These are phyloP conservation scores for Alliaria petiolata DNA, from an alignment of 345 rosid genomes.

Conservation along the genomic window DNA sequence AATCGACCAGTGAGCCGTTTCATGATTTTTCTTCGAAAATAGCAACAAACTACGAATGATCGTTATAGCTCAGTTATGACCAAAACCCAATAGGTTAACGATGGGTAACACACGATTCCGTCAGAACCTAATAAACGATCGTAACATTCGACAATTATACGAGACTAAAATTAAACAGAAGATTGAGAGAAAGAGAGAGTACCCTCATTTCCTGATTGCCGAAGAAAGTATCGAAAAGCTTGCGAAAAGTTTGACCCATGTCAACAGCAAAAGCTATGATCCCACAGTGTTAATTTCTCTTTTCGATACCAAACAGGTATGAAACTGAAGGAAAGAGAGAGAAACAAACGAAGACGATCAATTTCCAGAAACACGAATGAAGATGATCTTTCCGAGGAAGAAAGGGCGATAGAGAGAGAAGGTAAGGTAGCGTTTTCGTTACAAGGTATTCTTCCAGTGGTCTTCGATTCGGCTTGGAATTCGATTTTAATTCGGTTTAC, in stretches of 20 bases:
- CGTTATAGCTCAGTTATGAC: background rate
- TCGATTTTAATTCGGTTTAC: background rate
- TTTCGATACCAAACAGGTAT: background rate
- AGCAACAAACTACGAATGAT: background rate
- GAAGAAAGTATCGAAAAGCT: constrained; percentile 83
- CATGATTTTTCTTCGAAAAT: background rate
- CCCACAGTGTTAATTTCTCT: background rate
- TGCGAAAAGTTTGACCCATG: constrained; percentile 90
- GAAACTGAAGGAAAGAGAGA: background rate
- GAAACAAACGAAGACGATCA: constrained; percentile 9
- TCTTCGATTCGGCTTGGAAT: background rate
- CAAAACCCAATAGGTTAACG: background rate
- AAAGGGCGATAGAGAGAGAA: background rate
- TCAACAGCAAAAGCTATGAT: constrained; percentile 1
- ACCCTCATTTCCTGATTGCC: constrained; percentile 95
- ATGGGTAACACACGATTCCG: background rate
- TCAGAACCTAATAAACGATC: background rate
- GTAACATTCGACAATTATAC: background rate
- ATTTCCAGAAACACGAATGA: background rate
- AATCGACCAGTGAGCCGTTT: background rate
- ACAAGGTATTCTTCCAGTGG: background rate
- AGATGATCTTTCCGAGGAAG: constrained; percentile 5
- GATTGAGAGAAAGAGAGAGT: constrained; percentile 21
- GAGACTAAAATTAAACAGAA: background rate
- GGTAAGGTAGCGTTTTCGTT: constrained; percentile 30